These are phyloP conservation scores for Ogataea degrootiae DNA, from an alignment of 805 yeast genomes.

Conservation along the genomic window DNA sequence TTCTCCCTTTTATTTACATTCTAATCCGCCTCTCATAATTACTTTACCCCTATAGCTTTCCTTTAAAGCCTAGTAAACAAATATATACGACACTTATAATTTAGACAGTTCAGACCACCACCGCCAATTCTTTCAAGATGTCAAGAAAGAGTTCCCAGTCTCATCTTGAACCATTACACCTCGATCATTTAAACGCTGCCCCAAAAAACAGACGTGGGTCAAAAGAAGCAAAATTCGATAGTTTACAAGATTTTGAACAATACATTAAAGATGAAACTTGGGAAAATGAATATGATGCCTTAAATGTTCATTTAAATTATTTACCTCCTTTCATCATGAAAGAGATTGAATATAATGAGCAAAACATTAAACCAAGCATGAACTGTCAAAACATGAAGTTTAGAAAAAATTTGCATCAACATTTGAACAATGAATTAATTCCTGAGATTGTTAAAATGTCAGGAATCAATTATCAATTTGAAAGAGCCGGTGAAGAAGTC, in stretches of 20 bases:
- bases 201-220: background rate
- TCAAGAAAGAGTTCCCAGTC: constrained; percentile 2
- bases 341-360: constrained; percentile 57
- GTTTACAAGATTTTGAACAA: constrained; percentile 49
- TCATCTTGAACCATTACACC: constrained; percentile 3
- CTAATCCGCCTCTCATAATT: too few relatives aligned
- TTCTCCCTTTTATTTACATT: too few relatives aligned
- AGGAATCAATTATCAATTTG: constrained; percentile 34
- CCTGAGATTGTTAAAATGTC: constrained; percentile 50
- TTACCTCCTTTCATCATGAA: constrained; percentile 46
- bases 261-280: constrained; percentile 49
- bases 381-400: constrained; percentile 61
- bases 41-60: too few relatives aligned
- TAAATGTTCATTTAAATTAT: constrained; percentile 6
- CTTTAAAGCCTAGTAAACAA: too few relatives aligned
- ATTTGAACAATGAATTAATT: constrained; percentile 56
- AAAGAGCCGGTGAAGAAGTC: constrained; percentile 40
- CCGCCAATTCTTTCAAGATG: background rate
- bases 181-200: constrained; percentile 1
- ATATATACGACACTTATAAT: background rate
- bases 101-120: background rate
- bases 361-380: constrained; percentile 56
- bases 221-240: constrained; percentile 40
- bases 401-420: constrained; percentile 61
- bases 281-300: constrained; percentile 8